Percentiles rank a stretch among this genome's conserved stretches.
These are phyloP conservation scores for Trypanosoma cruzi DNA, from an alignment of 208 protist species.

Conservation along the genomic window DNA sequence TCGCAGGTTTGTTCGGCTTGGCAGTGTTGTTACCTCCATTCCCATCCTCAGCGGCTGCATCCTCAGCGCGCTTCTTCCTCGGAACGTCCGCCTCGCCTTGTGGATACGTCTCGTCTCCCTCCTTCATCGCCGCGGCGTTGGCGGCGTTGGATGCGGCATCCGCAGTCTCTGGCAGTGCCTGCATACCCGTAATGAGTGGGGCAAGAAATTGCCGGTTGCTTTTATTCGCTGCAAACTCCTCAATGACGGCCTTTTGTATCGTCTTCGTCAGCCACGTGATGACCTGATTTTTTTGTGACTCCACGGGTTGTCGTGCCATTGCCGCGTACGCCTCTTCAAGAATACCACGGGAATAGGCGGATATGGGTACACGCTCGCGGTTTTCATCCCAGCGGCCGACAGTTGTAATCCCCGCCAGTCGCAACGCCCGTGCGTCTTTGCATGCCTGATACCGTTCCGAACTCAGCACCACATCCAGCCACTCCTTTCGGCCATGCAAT, in stretches of 20 bases:
- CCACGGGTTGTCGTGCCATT: slow-evolving; percentile 25
- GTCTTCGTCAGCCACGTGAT: slow-evolving; percentile 81
- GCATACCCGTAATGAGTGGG: slow-evolving; percentile 30
- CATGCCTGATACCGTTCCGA: slow-evolving; percentile 68
- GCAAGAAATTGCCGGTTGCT: slow-evolving; percentile 25
- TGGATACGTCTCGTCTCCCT: slow-evolving; percentile 25
- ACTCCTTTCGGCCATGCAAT: slow-evolving; percentile 47
- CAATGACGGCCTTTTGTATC: slow-evolving; percentile 75
- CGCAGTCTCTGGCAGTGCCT: slow-evolving; percentile 21
- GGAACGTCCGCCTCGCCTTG: background rate
- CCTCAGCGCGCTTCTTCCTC: slow-evolving; percentile 15
- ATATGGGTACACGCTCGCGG: slow-evolving; percentile 63
- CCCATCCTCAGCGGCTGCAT: background rate
- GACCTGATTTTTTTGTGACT: slow-evolving; percentile 61
- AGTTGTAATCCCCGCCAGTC: slow-evolving; percentile 61
- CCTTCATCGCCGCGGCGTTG: slow-evolving; percentile 9
- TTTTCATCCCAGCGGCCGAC: slow-evolving; percentile 77
- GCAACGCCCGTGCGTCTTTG: slow-evolving; percentile 67
- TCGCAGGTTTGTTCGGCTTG: slow-evolving; percentile 1
- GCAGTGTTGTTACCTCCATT: background rate
- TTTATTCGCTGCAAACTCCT: slow-evolving; percentile 61
- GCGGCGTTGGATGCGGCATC: slow-evolving; percentile 20
- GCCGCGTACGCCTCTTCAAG: slow-evolving; percentile 58
- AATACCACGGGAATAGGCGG: slow-evolving; percentile 62
- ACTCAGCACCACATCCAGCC: slow-evolving; percentile 51